phyloP scores from a whole-genome alignment of 805 yeast species.

The Sugiyamaella valdiviana region DNA sequence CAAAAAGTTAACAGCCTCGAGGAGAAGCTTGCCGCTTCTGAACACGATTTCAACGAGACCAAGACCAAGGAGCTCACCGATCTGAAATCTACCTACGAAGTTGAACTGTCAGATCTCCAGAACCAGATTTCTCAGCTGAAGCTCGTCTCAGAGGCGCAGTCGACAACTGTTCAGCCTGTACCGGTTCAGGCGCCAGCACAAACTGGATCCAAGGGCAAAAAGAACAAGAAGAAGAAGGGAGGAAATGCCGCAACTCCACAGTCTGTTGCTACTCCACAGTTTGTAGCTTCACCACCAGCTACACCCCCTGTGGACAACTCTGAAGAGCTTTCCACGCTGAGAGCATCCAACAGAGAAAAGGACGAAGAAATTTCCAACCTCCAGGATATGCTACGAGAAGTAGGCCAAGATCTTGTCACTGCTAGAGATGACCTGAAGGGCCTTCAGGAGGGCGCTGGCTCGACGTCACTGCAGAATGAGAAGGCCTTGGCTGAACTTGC shows the following conservation, averaged over 20 bases:
- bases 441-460: neutral
- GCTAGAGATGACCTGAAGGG: constrained; percentile 54
- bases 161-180: too few species aligned
- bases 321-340: neutral
- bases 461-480: constrained; percentile 6
- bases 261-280: neutral
- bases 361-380: constrained; percentile 60
- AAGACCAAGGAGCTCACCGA: neutral
- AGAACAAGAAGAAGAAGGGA: constrained; percentile 19
- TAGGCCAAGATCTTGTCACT: constrained; percentile 75
- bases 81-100: neutral
- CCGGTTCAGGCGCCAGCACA: too few species aligned
- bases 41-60: neutral
- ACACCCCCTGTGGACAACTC: neutral
- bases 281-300: constrained; percentile 1
- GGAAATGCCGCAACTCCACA: too few species aligned
- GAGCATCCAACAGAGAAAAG: constrained; percentile 1
- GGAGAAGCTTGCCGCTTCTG: constrained; percentile 3
- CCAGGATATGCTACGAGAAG: constrained; percentile 66
- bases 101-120: neutral
- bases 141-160: too few species aligned
- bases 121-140: too few species aligned
- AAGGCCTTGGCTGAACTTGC: constrained; percentile 2
- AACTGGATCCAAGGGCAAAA: constrained; percentile 12
- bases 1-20: neutral